Conservation (phyloP, 805 yeast species). For the Ogataea haglerorum region DNA sequence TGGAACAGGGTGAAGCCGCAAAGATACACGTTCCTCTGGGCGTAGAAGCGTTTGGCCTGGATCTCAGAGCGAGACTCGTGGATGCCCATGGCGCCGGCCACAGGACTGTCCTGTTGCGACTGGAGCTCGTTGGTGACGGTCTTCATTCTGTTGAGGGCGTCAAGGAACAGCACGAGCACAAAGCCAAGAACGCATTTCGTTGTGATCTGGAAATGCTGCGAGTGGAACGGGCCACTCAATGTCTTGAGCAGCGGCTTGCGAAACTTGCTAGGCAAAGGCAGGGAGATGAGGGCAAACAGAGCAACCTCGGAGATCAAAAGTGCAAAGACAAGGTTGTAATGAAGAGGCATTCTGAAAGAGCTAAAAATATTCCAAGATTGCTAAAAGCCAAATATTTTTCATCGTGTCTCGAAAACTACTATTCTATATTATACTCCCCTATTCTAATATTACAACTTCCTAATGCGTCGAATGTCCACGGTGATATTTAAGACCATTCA, state of each 20-base stretch:
- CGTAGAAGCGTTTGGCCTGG: conserved; percentile 87
- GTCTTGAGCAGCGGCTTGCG: conserved; percentile 66
- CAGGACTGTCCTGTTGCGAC: conserved; percentile 22
- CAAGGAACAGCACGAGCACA: conserved; percentile 78
- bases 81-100: conserved; percentile 31
- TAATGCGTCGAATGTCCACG: conserved; percentile 95
- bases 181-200: conserved; percentile 81
- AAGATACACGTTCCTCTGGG: conserved; percentile 93
- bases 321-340: conserved; percentile 50
- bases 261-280: conserved; percentile 77
- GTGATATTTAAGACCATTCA: conserved; percentile 95
- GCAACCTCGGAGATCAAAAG: conserved; percentile 75
- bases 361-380: conserved; percentile 4
- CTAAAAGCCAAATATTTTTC: conserved; percentile 1
- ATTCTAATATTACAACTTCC: conserved; percentile 9
- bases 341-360: conserved; percentile 27
- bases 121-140: conserved; percentile 62
- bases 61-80: conserved; percentile 71
- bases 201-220: conserved; percentile 69
- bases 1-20: conserved; percentile 94
- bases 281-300: conserved; percentile 71
- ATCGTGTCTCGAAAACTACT: neutral
- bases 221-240: conserved; percentile 64
- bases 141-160: conserved; percentile 80
- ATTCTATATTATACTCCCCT: neutral